Evolutionary conservation across 192 early-diverging fungal genomes (phyloP).

Genomic region (Haplosporangium gracile): DNA sequence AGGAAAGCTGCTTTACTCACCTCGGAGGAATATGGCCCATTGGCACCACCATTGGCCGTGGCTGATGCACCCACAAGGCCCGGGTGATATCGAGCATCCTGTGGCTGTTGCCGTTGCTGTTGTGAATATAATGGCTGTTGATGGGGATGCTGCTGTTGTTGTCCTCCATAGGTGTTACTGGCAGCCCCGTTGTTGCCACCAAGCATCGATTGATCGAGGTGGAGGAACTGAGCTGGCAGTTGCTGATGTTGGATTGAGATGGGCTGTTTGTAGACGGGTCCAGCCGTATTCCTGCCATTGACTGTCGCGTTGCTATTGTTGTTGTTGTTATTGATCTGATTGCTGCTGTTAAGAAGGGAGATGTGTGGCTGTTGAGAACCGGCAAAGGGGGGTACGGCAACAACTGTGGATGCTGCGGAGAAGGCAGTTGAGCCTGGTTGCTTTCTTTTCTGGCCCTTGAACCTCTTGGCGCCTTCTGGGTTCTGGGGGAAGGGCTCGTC

Average conservation of each 20-base stretch:
- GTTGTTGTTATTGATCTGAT: not conserved
- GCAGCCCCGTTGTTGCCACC: not conserved
- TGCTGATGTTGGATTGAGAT: not conserved
- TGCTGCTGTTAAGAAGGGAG: not conserved
- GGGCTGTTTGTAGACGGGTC: slow-evolving; percentile 1
- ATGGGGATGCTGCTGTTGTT: slow-evolving; percentile 3
- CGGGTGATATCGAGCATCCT: not conserved
- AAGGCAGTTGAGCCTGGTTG: slow-evolving; percentile 20
- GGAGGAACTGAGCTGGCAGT: not conserved
- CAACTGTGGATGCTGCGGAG: slow-evolving; percentile 3
- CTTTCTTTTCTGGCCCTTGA: slow-evolving; percentile 27
- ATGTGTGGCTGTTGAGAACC: not conserved
- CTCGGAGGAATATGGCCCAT: not conserved
- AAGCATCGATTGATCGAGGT: slow-evolving; percentile 1
- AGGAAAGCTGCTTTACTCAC: not conserved
- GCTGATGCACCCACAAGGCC: not conserved
- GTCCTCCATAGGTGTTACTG: not conserved
- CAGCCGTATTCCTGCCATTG: not conserved
- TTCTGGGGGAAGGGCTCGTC: slow-evolving; percentile 32
- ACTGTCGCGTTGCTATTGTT: not conserved
- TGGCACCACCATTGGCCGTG: not conserved
- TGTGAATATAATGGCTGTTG: not conserved
- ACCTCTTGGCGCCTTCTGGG: slow-evolving; percentile 22
- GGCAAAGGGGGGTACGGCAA: slow-evolving; percentile 2
- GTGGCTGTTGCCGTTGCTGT: slow-evolving; percentile 1